Evolutionary conservation across 495 filamentous ascomycete genomes (phyloP).

Genomic region (Aspergillus wentii): DNA sequence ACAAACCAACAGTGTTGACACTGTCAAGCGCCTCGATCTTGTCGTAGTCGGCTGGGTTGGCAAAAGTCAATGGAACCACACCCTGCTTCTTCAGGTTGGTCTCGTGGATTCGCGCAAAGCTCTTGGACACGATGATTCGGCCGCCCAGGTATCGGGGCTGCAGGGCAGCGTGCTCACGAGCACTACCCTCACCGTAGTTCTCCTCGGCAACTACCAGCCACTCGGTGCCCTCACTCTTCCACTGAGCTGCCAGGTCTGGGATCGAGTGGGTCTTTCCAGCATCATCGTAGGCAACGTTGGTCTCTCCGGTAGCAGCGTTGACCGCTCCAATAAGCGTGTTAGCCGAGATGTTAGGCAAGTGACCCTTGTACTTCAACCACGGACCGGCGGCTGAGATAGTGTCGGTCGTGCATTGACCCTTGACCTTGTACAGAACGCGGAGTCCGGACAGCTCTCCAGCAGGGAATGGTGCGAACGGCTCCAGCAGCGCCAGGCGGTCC

Average conservation of each 20-base stretch:
- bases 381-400: slow-evolving; percentile 96
- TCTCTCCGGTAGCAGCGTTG: slow-evolving; percentile 86
- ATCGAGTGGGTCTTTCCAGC: slow-evolving; percentile 61
- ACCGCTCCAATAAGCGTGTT: slow-evolving; percentile 95
- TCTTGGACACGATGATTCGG: slow-evolving; percentile 81
- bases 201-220: slow-evolving; percentile 97
- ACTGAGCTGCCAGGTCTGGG: slow-evolving; percentile 77
- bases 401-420: slow-evolving; percentile 97
- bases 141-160: slow-evolving; percentile 92
- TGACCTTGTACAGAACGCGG: slow-evolving; percentile 84
- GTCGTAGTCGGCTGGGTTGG: slow-evolving; percentile 82
- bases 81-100: slow-evolving; percentile 99
- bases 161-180: slow-evolving; percentile 93
- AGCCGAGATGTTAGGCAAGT: slow-evolving; percentile 92
- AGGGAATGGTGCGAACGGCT: slow-evolving; percentile 87
- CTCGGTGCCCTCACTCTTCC: slow-evolving; percentile 60
- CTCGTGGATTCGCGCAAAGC: slow-evolving; percentile 95
- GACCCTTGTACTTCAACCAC: slow-evolving; percentile 99
- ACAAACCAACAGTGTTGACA: slow-evolving; percentile 74
- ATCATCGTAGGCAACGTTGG: slow-evolving; percentile 84
- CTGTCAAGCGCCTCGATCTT: slow-evolving; percentile 73
- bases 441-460: slow-evolving; percentile 60
- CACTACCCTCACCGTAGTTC: slow-evolving; percentile 97
- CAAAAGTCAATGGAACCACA: slow-evolving; percentile 88
- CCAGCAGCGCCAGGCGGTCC: slow-evolving; percentile 81